Base-by-base conservation (phyloP, 2,329 filamentous ascomycete genomes). In the Thermothelomyces thermophilus region DNA sequence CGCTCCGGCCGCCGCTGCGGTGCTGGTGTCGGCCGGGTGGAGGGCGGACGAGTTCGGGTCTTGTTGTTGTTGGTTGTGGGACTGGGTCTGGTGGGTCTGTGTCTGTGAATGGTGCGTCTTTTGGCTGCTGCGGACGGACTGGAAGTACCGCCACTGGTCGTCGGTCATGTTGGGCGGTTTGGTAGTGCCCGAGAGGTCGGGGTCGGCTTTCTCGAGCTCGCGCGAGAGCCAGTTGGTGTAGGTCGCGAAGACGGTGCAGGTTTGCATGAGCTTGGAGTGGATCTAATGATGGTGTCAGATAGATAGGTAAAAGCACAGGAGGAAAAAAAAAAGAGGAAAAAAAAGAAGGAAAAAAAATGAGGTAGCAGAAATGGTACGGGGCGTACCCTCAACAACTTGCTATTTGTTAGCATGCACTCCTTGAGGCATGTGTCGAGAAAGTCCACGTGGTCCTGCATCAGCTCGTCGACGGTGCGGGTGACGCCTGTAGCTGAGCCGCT, bases 371-470 rank as follows among this genome's bases (percentile, higher is more conserved):
- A n/a, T n/a, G n/a, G n/a, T n/a, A n/a, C n/a, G n/a, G n/a, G n/a
- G 5, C 75, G 57, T 77, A 95, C 91, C 69, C 89, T 85, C 5
- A 98, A 72, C 6, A 98, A 76, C 71, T 95, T 96, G 64, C 88
- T 89, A 67, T 98, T 96, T 17, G 93, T 98, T 57, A 98, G 76
- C 90, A 97, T 97, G 73, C 93, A 97, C 70, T 97, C 93, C 70
- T 97, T 98, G 62, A 98, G 74, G 66, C 93, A 98, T 3, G 93
- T 97, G 61, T 96, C 93, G 41, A 98, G 72, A 66, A 98, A 98
- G 69, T 97, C 93, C 53, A 98, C 90, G 69, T 98, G 93, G 63
- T 97, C 90, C 70, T 97, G 89, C 93, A 98, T 98, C 63, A 98
- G 71, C 70, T 97, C 90, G 63, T 98, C 93, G 1, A 98, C 93